Conservation (phyloP, 2,329 filamentous ascomycete genomes). For the Acrodontium crateriforme region DNA sequence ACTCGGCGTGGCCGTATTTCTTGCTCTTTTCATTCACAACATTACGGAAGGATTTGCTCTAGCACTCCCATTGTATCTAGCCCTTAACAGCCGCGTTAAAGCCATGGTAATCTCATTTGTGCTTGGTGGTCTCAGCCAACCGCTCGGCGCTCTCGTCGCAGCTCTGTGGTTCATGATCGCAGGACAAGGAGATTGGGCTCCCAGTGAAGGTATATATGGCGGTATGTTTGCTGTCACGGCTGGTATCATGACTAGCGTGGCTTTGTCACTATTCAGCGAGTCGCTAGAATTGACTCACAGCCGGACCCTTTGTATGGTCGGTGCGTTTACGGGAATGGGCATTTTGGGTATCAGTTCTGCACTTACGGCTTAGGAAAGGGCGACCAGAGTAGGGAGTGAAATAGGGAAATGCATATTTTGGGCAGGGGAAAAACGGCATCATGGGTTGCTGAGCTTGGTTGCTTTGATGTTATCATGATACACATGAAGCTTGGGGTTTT, state of each 20-base stretch:
- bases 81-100: conserved; percentile 62
- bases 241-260: conserved; percentile 92
- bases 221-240: conserved; percentile 78
- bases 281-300: conserved; percentile 71
- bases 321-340: conserved; percentile 76
- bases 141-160: conserved; percentile 70
- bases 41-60: conserved; percentile 95
- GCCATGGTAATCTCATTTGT: conserved; percentile 77
- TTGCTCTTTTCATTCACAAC: conserved; percentile 95
- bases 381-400: neutral
- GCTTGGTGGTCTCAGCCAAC: conserved; percentile 76
- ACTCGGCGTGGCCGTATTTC: conserved; percentile 81
- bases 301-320: conserved; percentile 60
- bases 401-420: no score
- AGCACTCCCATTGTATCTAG: conserved; percentile 83
- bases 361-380: conserved; percentile 47
- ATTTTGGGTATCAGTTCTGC: conserved; percentile 75
- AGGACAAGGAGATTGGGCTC: conserved; percentile 31
- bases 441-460: no score
- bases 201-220: conserved; percentile 51
- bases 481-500: no score
- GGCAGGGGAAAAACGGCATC: no score
- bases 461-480: no score
- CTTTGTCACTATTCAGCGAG: conserved; percentile 77
- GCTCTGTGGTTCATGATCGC: conserved; percentile 70